phyloP scores from a whole-genome alignment of 441 rosid species.

The Eutrema salsugineum region DNA sequence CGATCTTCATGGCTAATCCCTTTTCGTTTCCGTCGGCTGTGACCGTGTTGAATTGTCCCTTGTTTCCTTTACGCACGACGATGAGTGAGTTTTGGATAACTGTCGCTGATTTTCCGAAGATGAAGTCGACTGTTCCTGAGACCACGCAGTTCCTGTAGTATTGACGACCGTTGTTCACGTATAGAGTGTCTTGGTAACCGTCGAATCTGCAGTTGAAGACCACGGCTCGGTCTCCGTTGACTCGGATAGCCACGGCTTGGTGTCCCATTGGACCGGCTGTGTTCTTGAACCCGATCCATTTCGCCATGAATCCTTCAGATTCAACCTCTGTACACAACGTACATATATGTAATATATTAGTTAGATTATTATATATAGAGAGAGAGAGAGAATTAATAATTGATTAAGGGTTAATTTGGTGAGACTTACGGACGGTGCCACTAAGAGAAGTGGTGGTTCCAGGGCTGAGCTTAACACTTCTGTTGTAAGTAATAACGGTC shows the following conservation, averaged over 20 bases:
- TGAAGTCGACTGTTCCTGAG: constrained; percentile 63
- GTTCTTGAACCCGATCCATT: constrained; percentile 60
- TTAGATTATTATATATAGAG: background rate
- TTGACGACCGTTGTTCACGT: constrained; percentile 49
- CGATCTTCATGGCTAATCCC: constrained; percentile 29
- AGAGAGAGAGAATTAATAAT: too few relatives aligned
- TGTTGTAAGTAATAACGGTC: constrained; percentile 51
- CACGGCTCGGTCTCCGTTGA: constrained; percentile 49
- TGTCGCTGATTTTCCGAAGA: constrained; percentile 49
- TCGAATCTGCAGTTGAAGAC: constrained; percentile 65
- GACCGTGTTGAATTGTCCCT: constrained; percentile 42
- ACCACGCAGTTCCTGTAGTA: constrained; percentile 53
- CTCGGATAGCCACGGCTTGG: constrained; percentile 61
- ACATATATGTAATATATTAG: background rate
- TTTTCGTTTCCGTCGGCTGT: constrained; percentile 49
- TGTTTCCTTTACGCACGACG: constrained; percentile 49
- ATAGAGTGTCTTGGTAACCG: constrained; percentile 60
- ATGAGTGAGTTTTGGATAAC: constrained; percentile 55
- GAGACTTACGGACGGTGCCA: constrained; percentile 39
- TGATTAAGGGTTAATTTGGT: background rate
- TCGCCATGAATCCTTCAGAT: constrained; percentile 51
- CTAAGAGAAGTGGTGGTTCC: constrained; percentile 34
- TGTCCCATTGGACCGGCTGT: constrained; percentile 56
- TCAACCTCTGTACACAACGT: constrained; percentile 38
- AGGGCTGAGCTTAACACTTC: constrained; percentile 26